phyloP scores from a whole-genome alignment of 768 basidiomycete species.

The Boletus sensibilis region DNA sequence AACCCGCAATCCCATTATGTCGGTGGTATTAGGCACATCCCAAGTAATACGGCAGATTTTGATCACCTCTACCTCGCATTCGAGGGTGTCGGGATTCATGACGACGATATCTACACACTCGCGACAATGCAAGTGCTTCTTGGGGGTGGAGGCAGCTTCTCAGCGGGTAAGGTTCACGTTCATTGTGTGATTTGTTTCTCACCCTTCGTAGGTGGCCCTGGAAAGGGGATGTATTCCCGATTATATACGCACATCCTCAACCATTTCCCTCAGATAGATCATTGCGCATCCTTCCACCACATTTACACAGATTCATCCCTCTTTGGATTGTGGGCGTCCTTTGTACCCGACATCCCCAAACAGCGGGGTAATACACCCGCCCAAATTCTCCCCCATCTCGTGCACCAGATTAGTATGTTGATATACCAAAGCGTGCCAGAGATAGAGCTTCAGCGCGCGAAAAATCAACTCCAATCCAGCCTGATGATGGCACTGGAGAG shows the following conservation, averaged over 20 bases:
- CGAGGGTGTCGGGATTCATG: constrained; percentile 87
- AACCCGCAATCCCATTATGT: constrained; percentile 61
- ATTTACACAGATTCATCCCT: constrained; percentile 93
- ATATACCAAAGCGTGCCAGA: constrained; percentile 66
- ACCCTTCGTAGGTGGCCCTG: constrained; percentile 71
- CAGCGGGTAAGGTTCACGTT: constrained; percentile 57
- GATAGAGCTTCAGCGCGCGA: constrained; percentile 78
- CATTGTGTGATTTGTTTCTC: background rate
- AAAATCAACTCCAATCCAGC: constrained; percentile 92
- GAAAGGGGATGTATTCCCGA: constrained; percentile 99
- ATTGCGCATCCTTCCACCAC: constrained; percentile 96
- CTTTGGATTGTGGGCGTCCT: constrained; percentile 88
- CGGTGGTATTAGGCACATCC: constrained; percentile 77
- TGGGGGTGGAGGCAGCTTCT: constrained; percentile 95
- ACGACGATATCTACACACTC: constrained; percentile 88
- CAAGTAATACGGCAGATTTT: constrained; percentile 65
- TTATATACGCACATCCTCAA: constrained; percentile 96
- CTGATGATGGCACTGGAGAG: constrained; percentile 96
- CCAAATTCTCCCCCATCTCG: constrained; percentile 79
- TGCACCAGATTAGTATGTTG: constrained; percentile 83
- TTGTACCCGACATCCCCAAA: constrained; percentile 62
- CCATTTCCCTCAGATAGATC: constrained; percentile 89
- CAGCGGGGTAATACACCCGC: constrained; percentile 59
- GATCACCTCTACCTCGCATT: constrained; percentile 92
- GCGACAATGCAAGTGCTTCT: constrained; percentile 94